Evolutionary conservation across 2,329 filamentous ascomycete species (phyloP).

Genomic region (Coleophoma eucalyptorum): DNA sequence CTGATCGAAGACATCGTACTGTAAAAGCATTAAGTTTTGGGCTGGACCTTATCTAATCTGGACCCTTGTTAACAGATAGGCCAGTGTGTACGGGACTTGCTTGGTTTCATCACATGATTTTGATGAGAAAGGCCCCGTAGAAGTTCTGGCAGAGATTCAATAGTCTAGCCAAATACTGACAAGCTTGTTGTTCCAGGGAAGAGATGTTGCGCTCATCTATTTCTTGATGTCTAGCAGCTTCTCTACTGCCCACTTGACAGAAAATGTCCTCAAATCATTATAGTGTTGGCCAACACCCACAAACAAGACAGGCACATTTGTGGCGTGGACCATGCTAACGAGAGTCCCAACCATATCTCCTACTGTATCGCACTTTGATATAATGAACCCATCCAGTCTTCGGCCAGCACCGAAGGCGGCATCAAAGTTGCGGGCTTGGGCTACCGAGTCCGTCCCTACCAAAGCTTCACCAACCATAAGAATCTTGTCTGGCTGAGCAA

Average conservation of each 20-base stretch:
- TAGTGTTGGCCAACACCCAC: conserved; percentile 73
- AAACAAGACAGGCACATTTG: conserved; percentile 92
- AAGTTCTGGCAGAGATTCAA: no score
- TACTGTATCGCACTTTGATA: conserved; percentile 97
- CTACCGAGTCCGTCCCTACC: conserved; percentile 92
- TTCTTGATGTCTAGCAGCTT: conserved; percentile 47
- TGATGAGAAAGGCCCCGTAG: no score
- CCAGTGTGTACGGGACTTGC: no score
- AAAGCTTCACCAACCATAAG: conserved; percentile 92
- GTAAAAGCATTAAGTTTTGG: no score
- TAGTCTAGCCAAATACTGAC: no score
- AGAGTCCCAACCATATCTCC: conserved; percentile 90
- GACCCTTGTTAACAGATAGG: no score
- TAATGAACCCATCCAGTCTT: conserved; percentile 92
- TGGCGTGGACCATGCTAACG: conserved; percentile 96
- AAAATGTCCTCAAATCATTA: conserved; percentile 64
- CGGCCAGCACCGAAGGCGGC: conserved; percentile 79
- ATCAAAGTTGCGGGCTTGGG: conserved; percentile 96
- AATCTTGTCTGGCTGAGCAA: conserved; percentile 95
- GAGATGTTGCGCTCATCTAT: conserved; percentile 3
- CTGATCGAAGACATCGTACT: no score
- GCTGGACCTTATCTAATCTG: no score
- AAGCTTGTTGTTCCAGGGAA: not conserved
- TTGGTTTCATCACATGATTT: no score
- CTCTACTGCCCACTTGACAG: conserved; percentile 66